Percentiles rank a stretch among this genome's conserved stretches.
These are phyloP conservation scores for Bjerkandera adusta DNA, from an alignment of 1,284 basidiomycete genomes.

Conservation along the genomic window DNA sequence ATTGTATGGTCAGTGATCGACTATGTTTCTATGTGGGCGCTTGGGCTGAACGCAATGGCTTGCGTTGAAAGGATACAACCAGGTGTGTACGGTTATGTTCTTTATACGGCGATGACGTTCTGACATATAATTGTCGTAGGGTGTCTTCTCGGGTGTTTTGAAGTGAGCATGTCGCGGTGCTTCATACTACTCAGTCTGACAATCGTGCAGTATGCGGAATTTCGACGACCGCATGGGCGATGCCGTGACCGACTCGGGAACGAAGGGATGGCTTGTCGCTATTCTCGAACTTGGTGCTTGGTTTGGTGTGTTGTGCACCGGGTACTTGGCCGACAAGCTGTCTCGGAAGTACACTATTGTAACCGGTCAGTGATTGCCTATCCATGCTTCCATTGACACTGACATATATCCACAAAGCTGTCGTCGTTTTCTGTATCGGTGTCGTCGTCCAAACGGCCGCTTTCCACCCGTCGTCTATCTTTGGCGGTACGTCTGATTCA, in stretches of 20 bases:
- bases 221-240: constrained; percentile 55
- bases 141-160: constrained; percentile 73
- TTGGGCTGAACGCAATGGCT: background rate
- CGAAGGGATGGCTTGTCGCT: constrained; percentile 68
- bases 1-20: constrained; percentile 28
- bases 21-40: background rate
- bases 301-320: constrained; percentile 68
- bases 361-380: constrained; percentile 40
- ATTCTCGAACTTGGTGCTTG: constrained; percentile 72
- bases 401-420: constrained; percentile 38
- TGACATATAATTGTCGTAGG: constrained; percentile 34
- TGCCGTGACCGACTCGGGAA: constrained; percentile 46
- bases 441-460: constrained; percentile 67
- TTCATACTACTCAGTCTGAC: constrained; percentile 7
- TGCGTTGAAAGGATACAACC: constrained; percentile 43
- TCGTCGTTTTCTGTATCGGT: constrained; percentile 64
- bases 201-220: constrained; percentile 46
- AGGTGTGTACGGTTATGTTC: constrained; percentile 43
- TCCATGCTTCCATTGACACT: background rate
- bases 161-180: constrained; percentile 33
- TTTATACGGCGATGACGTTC: background rate
- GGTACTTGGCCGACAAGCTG: constrained; percentile 67
- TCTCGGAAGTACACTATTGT: constrained; percentile 73
- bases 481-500: constrained; percentile 44
- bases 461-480: constrained; percentile 55